Base-by-base conservation (phyloP, 768 basidiomycete species). In the Termitomyces titanicus region DNA sequence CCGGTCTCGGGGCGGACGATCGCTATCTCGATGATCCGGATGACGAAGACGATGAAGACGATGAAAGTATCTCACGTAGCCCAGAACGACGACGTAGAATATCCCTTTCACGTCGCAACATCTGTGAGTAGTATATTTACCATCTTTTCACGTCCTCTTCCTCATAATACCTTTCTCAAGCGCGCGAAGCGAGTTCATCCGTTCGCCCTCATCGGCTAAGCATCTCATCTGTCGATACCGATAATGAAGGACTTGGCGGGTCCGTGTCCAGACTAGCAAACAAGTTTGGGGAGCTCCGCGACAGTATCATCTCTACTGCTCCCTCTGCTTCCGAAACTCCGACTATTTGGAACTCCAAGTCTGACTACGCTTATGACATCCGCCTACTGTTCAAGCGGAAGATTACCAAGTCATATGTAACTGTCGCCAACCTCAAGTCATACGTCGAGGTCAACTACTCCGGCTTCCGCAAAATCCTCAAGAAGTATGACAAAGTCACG, bases 401-500 rank as follows among this genome's bases (percentile, higher is more conserved):
- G 59, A 92, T 98, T 50, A 90, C 92, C 0, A 84, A 78, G 45
- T 78, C 94, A 11, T 97, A 90, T 68, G 83, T 94, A 42, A 78
- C 84, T 6, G 78, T 87, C 44, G 86, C 85, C 13, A 84, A 86
- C 27, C 78, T 98, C 54, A 82, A 80, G 67, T 89, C 92, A 6
- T 99, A 93, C 60, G 84, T 93, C 53, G 93, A 98, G 64, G 74
- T 97, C 54, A 98, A 98, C 68, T 81, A 92, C 67, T 89, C 92
- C 0, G 96, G 94, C 1, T 93, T 98, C 72, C 82, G 92, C 62
- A 98, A 98, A 77, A 94, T 96, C 35, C 68, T 95, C 66, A 98
- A 98, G 73, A 98, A 98, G 89, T 94, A 95, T 65, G 94, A 98
- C 79, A 98, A 98, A 71, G 89, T 97, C 59, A 92, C 88, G 3